phyloP scores from a whole-genome alignment of 2,329 filamentous ascomycete genomes.

The Alternaria sp. region DNA sequence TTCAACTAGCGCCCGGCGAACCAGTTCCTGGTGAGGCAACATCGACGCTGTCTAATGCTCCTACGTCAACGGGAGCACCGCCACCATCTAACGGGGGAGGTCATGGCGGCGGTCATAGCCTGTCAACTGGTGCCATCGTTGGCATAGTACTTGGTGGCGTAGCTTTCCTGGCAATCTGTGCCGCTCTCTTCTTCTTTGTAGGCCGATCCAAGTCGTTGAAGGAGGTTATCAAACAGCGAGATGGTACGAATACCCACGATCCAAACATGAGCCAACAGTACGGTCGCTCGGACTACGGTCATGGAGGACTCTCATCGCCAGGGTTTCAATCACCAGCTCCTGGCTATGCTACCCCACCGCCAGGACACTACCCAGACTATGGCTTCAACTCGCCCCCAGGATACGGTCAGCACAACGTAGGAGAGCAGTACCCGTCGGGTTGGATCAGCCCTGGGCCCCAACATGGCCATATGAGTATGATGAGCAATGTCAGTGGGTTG shows the following conservation, averaged over 20 bases:
- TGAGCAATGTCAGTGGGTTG: slow-evolving; percentile 25
- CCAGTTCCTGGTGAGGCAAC: slow-evolving; percentile 48
- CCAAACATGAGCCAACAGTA: slow-evolving; percentile 7
- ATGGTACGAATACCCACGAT: background rate
- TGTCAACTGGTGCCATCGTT: slow-evolving; percentile 51
- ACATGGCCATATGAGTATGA: slow-evolving; percentile 25
- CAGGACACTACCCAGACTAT: slow-evolving; percentile 19
- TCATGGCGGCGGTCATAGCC: slow-evolving; percentile 11
- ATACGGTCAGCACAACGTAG: slow-evolving; percentile 34
- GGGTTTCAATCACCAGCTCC: background rate
- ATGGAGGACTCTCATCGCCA: slow-evolving; percentile 12
- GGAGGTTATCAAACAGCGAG: slow-evolving; percentile 21
- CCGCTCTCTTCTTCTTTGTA: slow-evolving; percentile 70
- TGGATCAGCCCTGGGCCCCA: slow-evolving; percentile 27
- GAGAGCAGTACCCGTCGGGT: slow-evolving; percentile 30
- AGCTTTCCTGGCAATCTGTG: slow-evolving; percentile 65
- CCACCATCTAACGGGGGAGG: background rate
- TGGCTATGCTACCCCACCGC: slow-evolving; percentile 11
- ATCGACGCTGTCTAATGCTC: slow-evolving; percentile 12
- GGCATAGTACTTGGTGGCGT: slow-evolving; percentile 68
- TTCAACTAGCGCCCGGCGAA: slow-evolving; percentile 49
- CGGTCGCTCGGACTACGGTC: slow-evolving; percentile 3
- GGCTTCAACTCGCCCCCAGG: slow-evolving; percentile 19
- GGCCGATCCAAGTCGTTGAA: slow-evolving; percentile 51
- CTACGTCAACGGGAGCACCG: slow-evolving; percentile 11